Evolutionary conservation across 257 asterid species (phyloP).

Genomic region (Penstemon davidsonii): DNA sequence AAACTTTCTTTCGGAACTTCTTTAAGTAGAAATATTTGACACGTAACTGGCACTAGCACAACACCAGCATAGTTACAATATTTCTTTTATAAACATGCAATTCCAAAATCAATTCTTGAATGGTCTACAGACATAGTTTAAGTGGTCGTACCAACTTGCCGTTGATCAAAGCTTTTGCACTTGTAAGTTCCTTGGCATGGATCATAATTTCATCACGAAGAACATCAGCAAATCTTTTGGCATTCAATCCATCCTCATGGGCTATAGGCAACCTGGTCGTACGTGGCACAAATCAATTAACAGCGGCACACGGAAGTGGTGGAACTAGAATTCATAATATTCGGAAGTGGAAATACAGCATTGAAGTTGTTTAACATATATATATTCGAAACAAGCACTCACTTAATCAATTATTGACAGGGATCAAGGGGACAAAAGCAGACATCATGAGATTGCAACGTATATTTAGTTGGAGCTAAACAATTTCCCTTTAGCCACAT

Average conservation of each 20-base stretch:
- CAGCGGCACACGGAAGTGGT: neutral
- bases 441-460: constrained; percentile 15
- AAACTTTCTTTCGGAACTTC: neutral
- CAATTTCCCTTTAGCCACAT: constrained; percentile 9
- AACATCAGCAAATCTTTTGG: constrained; percentile 56
- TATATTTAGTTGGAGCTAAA: constrained; percentile 9
- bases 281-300: constrained; percentile 24
- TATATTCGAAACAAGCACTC: neutral
- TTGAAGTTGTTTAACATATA: neutral
- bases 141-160: constrained; percentile 70
- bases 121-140: neutral
- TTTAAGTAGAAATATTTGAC: constrained; percentile 19
- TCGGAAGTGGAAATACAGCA: neutral
- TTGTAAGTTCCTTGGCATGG: constrained; percentile 72
- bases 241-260: constrained; percentile 42
- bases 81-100: neutral
- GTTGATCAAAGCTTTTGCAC: constrained; percentile 69
- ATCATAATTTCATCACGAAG: constrained; percentile 59
- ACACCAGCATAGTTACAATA: neutral
- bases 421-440: constrained; percentile 11
- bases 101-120: constrained; percentile 13
- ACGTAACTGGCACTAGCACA: constrained; percentile 12
- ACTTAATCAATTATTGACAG: no score
- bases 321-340: neutral
- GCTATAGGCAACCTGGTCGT: constrained; percentile 65